Evolutionary conservation across 169 alveolate genomes (phyloP).

Genomic region (Plasmodium gonderi): DNA sequence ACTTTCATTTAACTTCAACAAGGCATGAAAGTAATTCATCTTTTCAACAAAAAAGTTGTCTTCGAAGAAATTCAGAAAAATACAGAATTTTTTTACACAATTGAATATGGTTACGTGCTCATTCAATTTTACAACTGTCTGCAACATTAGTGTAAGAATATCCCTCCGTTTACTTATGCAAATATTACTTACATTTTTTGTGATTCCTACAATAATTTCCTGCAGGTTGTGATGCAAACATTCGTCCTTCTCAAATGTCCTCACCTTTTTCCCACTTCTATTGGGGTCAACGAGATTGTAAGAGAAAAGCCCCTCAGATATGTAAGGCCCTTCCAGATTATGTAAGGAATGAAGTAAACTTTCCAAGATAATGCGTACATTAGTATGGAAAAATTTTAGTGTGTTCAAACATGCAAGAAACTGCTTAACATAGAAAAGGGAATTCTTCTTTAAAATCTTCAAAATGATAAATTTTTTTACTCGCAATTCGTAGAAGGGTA

Average conservation of each 20-base stretch:
- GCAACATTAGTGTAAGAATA: not conserved
- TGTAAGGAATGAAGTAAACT: not conserved
- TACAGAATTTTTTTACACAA: not conserved
- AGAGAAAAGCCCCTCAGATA: too few species aligned
- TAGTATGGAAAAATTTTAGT: not conserved
- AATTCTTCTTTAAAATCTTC: conserved; percentile 41
- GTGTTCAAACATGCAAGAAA: not conserved
- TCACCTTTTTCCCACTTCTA: not conserved
- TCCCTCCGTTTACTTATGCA: conserved; percentile 38
- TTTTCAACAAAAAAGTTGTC: conserved; percentile 9
- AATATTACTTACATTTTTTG: conserved; percentile 45
- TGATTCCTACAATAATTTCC: conserved; percentile 16
- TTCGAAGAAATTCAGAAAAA: conserved; percentile 35
- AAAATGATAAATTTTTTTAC: conserved; percentile 20
- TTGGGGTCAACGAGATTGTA: too few species aligned
- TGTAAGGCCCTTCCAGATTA: not conserved
- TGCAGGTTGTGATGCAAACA: not conserved
- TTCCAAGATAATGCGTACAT: conserved; percentile 30
- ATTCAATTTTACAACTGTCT: conserved; percentile 6
- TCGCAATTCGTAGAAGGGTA: conserved; percentile 16
- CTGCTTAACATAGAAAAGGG: not conserved
- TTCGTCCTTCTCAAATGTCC: not conserved
- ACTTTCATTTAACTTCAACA: not conserved
- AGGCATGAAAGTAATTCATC: not conserved
- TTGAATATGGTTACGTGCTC: not conserved